Evolutionary conservation across 2,329 filamentous ascomycete species (phyloP).

Genomic region (Pestalotiopsis sp.): DNA sequence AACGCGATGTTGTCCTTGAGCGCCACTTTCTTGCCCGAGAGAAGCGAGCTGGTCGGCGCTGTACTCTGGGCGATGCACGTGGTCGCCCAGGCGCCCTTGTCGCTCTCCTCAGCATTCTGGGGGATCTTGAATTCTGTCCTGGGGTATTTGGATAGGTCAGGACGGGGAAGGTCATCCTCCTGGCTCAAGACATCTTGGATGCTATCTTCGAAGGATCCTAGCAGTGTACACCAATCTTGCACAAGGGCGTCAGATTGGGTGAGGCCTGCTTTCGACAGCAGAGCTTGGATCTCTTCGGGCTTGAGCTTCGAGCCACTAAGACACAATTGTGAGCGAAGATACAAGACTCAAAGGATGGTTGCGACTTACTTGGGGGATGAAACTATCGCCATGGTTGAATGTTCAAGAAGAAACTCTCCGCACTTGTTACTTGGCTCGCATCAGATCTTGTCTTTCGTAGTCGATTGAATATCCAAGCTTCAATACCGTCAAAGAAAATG

Average conservation of each 20-base stretch:
- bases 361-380: not conserved
- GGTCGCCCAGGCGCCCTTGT: not conserved
- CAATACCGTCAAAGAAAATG: not conserved
- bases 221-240: slow-evolving; percentile 16
- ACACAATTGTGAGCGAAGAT: not conserved
- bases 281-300: slow-evolving; percentile 20
- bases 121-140: slow-evolving; percentile 30
- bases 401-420: too few species aligned
- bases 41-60: slow-evolving; percentile 9
- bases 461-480: not conserved
- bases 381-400: not conserved
- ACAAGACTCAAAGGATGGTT: not conserved
- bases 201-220: not conserved
- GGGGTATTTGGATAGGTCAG: slow-evolving; percentile 29
- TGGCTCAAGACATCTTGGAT: not conserved
- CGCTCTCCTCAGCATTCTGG: not conserved
- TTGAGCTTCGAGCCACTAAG: not conserved
- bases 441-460: not conserved
- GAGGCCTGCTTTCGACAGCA: slow-evolving; percentile 25
- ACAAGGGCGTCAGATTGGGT: slow-evolving; percentile 20
- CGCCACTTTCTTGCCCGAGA: slow-evolving; percentile 43
- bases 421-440: not conserved
- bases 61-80: not conserved
- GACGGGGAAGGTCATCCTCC: slow-evolving; percentile 8
- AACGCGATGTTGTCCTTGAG: slow-evolving; percentile 53